phyloP scores from a whole-genome alignment of 164 flowering plant genomes.

The Kalanchoe fedtschenkoi region DNA sequence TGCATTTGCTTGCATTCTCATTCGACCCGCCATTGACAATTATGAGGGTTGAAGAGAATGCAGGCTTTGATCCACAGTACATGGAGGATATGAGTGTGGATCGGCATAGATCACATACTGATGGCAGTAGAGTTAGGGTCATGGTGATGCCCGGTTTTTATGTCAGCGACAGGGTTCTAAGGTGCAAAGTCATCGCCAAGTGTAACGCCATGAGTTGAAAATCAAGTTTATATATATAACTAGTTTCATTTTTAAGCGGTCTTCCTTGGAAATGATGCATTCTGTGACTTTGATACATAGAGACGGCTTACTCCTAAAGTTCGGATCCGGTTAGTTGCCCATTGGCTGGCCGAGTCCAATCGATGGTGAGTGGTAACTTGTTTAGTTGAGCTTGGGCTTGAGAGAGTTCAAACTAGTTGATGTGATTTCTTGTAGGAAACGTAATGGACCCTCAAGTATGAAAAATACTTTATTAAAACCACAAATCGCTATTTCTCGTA shows the following conservation, averaged over 20 bases:
- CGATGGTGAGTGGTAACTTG: too few relatives aligned
- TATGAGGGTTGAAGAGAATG: constrained; percentile 67
- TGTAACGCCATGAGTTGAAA: constrained; percentile 27
- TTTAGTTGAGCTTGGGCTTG: too few relatives aligned
- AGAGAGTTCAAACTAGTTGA: too few relatives aligned
- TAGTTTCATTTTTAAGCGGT: constrained; percentile 1
- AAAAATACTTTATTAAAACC: too few relatives aligned
- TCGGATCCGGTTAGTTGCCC: too few relatives aligned
- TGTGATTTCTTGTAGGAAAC: too few relatives aligned
- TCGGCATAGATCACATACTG: constrained; percentile 37
- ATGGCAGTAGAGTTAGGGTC: constrained; percentile 53
- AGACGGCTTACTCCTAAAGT: too few relatives aligned
- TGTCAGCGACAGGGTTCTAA: constrained; percentile 60
- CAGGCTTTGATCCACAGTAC: constrained; percentile 52
- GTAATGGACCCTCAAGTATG: too few relatives aligned
- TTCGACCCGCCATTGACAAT: constrained; percentile 60
- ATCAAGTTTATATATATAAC: background rate
- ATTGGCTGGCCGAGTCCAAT: too few relatives aligned
- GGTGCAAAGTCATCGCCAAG: constrained; percentile 82
- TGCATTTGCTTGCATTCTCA: constrained; percentile 88
- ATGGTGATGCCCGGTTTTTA: constrained; percentile 97
- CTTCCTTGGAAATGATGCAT: too few relatives aligned
- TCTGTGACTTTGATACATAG: too few relatives aligned
- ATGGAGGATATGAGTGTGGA: constrained; percentile 73
- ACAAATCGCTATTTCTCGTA: too few relatives aligned